Conservation (phyloP, 208 protist genomes). For the Leishmania guyanensis region DNA sequence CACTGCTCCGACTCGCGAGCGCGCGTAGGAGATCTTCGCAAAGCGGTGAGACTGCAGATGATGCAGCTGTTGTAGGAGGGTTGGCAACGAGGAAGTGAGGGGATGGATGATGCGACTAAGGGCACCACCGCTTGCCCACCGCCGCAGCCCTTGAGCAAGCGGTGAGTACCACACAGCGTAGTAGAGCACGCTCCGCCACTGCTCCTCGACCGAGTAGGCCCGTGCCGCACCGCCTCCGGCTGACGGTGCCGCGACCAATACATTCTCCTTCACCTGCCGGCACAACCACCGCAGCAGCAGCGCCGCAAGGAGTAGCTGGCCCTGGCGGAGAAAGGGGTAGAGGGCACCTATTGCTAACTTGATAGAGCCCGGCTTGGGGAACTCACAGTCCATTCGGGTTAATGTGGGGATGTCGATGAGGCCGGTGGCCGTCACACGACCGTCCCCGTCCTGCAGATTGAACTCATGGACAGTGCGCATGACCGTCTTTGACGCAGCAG, state of each 20-base stretch:
- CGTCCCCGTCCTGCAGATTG: conserved; percentile 9
- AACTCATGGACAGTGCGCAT: neutral
- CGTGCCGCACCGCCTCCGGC: neutral
- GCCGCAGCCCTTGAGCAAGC: neutral
- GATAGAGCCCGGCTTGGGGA: conserved; percentile 12
- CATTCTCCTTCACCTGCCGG: conserved; percentile 9
- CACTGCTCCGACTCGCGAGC: neutral
- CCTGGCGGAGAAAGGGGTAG: conserved; percentile 17
- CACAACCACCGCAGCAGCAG: conserved; percentile 31
- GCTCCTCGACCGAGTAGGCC: conserved; percentile 3
- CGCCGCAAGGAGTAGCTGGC: conserved; percentile 20
- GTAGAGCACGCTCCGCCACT: conserved; percentile 14
- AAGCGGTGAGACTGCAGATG: neutral
- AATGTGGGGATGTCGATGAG: conserved; percentile 21
- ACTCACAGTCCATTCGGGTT: conserved; percentile 26
- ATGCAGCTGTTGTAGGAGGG: neutral
- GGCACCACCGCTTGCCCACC: neutral
- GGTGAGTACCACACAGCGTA: conserved; percentile 9
- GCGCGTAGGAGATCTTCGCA: neutral
- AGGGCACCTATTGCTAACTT: conserved; percentile 14
- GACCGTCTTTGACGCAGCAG: neutral
- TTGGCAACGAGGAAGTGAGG: neutral
- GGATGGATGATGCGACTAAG: neutral
- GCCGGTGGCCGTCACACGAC: conserved; percentile 2
- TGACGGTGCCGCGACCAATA: neutral